A percentile compares a stretch with the other conserved stretches of the same genome.
These are phyloP conservation scores for Candida parachauliodes DNA, from an alignment of 805 yeast species.

Conservation along the genomic window DNA sequence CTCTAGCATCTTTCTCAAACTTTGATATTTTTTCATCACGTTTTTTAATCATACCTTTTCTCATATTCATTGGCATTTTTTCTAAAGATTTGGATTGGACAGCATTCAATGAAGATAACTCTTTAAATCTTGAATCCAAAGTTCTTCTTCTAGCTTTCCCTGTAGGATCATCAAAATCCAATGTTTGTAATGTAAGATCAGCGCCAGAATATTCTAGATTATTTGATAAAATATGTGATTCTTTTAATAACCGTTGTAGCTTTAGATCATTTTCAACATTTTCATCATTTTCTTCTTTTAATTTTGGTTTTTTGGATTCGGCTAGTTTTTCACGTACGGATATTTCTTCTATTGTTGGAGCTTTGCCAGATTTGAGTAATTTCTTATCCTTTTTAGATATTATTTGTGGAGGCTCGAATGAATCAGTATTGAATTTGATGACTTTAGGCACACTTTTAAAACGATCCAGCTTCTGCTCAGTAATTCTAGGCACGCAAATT, in stretches of 20 bases:
- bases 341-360: conserved; percentile 42
- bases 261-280: conserved; percentile 69
- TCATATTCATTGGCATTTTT: conserved; percentile 83
- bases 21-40: conserved; percentile 49
- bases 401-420: conserved; percentile 17
- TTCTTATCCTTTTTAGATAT: conserved; percentile 48
- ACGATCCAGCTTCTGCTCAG: conserved; percentile 10
- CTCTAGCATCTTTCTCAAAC: conserved; percentile 74
- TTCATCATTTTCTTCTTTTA: conserved; percentile 41
- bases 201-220: conserved; percentile 57
- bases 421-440: conserved; percentile 40
- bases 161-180: conserved; percentile 57
- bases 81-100: conserved; percentile 51
- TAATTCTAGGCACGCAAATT: too few species aligned
- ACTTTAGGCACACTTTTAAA: conserved; percentile 45
- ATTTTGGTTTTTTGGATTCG: conserved; percentile 29
- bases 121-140: conserved; percentile 53
- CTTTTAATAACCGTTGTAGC: conserved; percentile 63
- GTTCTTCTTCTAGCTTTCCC: conserved; percentile 71
- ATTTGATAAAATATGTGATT: conserved; percentile 61
- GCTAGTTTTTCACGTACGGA: conserved; percentile 22
- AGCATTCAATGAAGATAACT: conserved; percentile 34
- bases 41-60: conserved; percentile 76
- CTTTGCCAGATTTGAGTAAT: conserved; percentile 56
- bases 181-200: conserved; percentile 58